A percentile compares a stretch with the other conserved stretches of the same genome.
phyloP scores from a whole-genome alignment of 139 green algal genomes.

The Coelastrella sp. region DNA sequence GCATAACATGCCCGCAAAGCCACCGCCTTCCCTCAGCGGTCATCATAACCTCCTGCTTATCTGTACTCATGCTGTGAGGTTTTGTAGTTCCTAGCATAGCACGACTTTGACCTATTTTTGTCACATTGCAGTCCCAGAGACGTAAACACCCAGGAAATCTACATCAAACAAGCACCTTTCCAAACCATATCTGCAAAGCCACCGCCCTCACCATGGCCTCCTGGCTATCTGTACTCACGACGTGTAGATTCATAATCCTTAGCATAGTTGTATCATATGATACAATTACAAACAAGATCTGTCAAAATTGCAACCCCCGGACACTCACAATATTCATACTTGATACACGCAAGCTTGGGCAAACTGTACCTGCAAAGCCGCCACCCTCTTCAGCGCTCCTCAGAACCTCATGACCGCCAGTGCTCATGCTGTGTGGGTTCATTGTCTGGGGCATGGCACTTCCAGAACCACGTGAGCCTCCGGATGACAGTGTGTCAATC shows the following conservation, averaged over 20 bases:
- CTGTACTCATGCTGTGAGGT: not conserved
- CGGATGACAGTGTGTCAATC: not conserved
- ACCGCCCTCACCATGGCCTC: not conserved
- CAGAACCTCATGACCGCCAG: not conserved
- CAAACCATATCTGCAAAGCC: not conserved
- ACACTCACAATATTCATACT: no score
- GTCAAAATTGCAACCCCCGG: no score
- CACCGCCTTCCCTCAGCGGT: no score
- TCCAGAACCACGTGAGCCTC: not conserved
- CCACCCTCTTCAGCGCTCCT: not conserved
- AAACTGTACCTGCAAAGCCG: not conserved
- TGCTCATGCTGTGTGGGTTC: not conserved
- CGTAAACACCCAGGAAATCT: no score
- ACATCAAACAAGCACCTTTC: no score
- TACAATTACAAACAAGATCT: no score
- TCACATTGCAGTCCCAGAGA: no score
- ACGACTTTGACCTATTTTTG: no score
- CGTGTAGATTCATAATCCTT: not conserved
- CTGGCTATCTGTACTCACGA: not conserved
- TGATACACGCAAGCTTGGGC: no score
- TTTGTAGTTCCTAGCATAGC: not conserved
- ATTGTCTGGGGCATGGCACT: not conserved
- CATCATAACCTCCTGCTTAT: not conserved
- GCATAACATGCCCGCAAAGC: no score
- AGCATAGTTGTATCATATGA: no score